A percentile compares a stretch with the other conserved stretches of the same genome.
These are phyloP conservation scores for Rhodotorula toruloides DNA, from an alignment of 768 basidiomycete genomes.

Conservation along the genomic window DNA sequence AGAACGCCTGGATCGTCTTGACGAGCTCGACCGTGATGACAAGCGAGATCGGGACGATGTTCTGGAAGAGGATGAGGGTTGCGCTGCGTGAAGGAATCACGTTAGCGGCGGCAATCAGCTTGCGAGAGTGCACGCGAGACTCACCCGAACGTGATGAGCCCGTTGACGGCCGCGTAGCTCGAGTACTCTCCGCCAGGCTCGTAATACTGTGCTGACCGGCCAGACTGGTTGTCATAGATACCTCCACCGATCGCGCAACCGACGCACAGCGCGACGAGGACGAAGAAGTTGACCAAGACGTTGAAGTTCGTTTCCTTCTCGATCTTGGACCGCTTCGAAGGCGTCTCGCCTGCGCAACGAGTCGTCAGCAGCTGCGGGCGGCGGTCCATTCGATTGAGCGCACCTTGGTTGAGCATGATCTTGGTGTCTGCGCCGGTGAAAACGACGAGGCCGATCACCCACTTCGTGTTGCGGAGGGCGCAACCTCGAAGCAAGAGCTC, in stretches of 20 bases:
- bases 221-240: conserved; percentile 56
- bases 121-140: conserved; percentile 41
- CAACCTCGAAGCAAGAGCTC: conserved; percentile 89
- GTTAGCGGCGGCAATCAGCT: conserved; percentile 31
- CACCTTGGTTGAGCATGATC: conserved; percentile 49
- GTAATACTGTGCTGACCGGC: conserved; percentile 67
- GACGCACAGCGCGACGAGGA: conserved; percentile 71
- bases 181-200: conserved; percentile 65
- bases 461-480: conserved; percentile 84
- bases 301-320: conserved; percentile 99
- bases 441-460: conserved; percentile 89
- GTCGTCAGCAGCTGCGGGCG: background rate
- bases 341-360: conserved; percentile 61
- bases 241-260: conserved; percentile 72
- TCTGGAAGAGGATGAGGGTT: conserved; percentile 92
- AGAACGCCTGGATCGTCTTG: conserved; percentile 81
- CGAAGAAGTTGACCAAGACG: conserved; percentile 83
- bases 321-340: conserved; percentile 95
- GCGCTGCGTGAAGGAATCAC: conserved; percentile 54
- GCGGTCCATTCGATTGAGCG: background rate
- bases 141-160: conserved; percentile 83
- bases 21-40: conserved; percentile 97
- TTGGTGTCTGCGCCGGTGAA: conserved; percentile 84
- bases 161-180: conserved; percentile 60
- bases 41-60: conserved; percentile 93